phyloP scores from a whole-genome alignment of 495 filamentous ascomycete species.

The Daldinia childiae region DNA sequence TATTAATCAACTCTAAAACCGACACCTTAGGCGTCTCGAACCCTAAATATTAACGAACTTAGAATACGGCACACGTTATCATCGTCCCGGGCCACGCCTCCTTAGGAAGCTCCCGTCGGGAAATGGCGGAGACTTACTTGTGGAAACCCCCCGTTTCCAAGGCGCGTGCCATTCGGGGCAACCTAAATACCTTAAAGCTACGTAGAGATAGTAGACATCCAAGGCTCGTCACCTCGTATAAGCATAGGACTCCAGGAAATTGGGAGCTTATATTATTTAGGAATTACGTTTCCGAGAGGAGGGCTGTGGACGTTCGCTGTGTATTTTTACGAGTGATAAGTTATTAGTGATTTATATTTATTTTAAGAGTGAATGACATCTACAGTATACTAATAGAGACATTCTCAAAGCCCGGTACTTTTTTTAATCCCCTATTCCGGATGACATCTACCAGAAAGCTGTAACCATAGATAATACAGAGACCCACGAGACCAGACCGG shows the following conservation, averaged over 20 bases:
- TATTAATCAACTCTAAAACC: not conserved
- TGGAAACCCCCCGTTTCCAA: not conserved
- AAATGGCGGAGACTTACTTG: not conserved
- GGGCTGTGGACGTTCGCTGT: not conserved
- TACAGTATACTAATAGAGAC: slow-evolving; percentile 1
- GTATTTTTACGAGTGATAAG: not conserved
- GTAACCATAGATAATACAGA: slow-evolving; percentile 38
- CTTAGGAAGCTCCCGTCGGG: not conserved
- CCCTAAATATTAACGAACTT: not conserved
- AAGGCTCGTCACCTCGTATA: too few relatives aligned
- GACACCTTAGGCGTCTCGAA: not conserved
- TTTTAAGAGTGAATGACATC: not conserved
- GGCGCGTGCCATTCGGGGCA: too few relatives aligned
- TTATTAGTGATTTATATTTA: not conserved
- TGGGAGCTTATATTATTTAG: not conserved
- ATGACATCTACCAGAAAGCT: slow-evolving; percentile 27
- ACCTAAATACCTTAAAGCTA: too few relatives aligned
- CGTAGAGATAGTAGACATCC: not conserved
- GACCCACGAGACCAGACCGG: slow-evolving; percentile 31
- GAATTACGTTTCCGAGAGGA: not conserved
- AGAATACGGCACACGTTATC: not conserved
- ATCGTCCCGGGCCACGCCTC: not conserved
- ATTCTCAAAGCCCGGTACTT: not conserved
- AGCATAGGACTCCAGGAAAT: too few relatives aligned
- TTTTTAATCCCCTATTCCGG: not conserved